Percentiles rank a stretch among this genome's conserved stretches.
phyloP scores from a whole-genome alignment of 345 rosid genomes.

The Ceriops decandra region DNA sequence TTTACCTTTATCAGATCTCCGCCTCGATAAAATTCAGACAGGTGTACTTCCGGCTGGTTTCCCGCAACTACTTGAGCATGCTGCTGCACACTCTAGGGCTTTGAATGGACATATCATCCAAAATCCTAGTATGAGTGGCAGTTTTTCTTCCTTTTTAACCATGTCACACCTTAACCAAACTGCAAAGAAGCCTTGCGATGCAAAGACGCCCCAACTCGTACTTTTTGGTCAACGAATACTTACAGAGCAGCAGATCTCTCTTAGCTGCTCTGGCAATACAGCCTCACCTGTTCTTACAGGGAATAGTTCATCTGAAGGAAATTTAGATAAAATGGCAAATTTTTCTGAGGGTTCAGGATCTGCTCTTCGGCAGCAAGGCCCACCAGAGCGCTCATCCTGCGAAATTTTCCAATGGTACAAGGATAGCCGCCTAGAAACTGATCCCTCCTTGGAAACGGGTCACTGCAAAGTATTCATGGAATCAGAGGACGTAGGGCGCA shows the following conservation, averaged over 20 bases:
- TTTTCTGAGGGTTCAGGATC: conserved; percentile 17
- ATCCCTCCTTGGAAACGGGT: conserved; percentile 34
- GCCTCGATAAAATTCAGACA: conserved; percentile 23
- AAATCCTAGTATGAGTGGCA: conserved; percentile 31
- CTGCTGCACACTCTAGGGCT: conserved; percentile 30
- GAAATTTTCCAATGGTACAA: conserved; percentile 33
- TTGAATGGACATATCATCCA: conserved; percentile 27
- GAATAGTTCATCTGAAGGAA: conserved; percentile 23
- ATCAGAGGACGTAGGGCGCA: conserved; percentile 56
- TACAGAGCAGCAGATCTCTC: conserved; percentile 34
- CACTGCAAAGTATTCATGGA: conserved; percentile 60
- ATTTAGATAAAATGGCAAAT: conserved; percentile 16
- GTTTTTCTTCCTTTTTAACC: conserved; percentile 47
- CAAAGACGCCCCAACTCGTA: conserved; percentile 17
- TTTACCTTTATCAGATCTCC: conserved; percentile 26
- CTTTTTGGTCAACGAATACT: conserved; percentile 33
- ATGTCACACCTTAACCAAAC: conserved; percentile 35
- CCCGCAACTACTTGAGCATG: conserved; percentile 35
- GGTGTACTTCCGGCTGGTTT: conserved; percentile 24
- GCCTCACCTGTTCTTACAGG: conserved; percentile 30
- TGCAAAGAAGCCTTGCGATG: conserved; percentile 17
- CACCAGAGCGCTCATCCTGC: conserved; percentile 25
- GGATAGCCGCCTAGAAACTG: conserved; percentile 32
- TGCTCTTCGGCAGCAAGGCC: conserved; percentile 32
- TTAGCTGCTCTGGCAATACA: conserved; percentile 35